These are phyloP conservation scores for Diplodia intermedia DNA, from an alignment of 2,329 filamentous ascomycete genomes.

Conservation along the genomic window DNA sequence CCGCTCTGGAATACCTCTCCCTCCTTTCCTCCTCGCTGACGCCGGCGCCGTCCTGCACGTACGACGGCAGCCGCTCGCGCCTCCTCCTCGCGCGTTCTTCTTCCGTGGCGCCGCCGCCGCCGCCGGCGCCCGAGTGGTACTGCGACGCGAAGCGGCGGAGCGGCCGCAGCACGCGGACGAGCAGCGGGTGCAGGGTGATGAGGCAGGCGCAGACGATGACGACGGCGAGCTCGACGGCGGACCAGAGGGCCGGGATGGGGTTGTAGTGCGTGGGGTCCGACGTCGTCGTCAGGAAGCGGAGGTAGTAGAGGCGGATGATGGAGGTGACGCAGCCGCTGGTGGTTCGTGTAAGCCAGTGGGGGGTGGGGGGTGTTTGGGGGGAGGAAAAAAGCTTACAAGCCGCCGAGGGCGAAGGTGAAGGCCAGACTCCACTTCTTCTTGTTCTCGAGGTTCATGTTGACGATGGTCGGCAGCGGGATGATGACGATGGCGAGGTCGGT, in stretches of 20 bases:
- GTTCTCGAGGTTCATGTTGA: conserved; percentile 38
- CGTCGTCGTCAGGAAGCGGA: conserved; percentile 39
- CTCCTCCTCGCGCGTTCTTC: neutral
- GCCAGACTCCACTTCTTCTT: conserved; percentile 41
- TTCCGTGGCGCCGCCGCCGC: too few species aligned
- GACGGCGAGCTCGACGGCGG: conserved; percentile 43
- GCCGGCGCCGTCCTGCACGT: neutral
- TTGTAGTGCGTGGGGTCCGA: conserved; percentile 41
- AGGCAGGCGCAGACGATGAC: conserved; percentile 44
- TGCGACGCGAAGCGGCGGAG: neutral
- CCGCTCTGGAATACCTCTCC: neutral
- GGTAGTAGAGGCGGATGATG: conserved; percentile 37
- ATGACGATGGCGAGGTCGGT: conserved; percentile 27
- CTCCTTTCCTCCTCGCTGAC: neutral
- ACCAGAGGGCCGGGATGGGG: conserved; percentile 41
- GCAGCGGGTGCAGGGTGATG: conserved; percentile 42
- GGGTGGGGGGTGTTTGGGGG: too few species aligned
- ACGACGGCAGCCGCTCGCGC: neutral
- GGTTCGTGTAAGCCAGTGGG: too few species aligned
- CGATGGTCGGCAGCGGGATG: conserved; percentile 33
- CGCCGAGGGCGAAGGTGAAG: conserved; percentile 43
- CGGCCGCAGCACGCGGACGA: conserved; percentile 32
- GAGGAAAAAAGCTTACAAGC: conserved; percentile 39
- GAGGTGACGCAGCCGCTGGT: conserved; percentile 38
- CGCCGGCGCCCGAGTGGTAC: neutral